Conservation (phyloP, 2,329 filamentous ascomycete genomes). For the Periconia macrospinosa region DNA sequence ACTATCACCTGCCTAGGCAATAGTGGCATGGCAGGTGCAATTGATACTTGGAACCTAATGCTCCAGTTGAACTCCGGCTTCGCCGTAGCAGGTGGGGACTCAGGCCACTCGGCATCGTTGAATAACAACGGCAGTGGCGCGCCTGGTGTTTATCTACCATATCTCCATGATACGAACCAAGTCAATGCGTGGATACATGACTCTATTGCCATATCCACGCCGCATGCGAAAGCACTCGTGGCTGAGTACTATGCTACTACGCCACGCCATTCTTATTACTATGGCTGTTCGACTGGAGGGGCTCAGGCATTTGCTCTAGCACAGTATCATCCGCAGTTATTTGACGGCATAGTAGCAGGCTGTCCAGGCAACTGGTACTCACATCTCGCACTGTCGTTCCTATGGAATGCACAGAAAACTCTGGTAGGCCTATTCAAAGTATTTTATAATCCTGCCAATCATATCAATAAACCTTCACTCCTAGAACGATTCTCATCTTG, state of each 20-base stretch:
- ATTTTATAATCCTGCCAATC: no score
- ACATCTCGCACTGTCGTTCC: neutral
- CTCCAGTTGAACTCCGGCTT: slow-evolving; percentile 9
- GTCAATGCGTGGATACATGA: slow-evolving; percentile 13
- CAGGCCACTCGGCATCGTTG: slow-evolving; percentile 7
- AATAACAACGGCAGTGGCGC: slow-evolving; percentile 12
- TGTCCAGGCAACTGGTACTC: neutral
- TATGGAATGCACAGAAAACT: neutral
- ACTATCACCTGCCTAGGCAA: neutral
- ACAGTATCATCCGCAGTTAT: slow-evolving; percentile 22
- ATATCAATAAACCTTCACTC: neutral
- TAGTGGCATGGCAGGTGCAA: slow-evolving; percentile 11
- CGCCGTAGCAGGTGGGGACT: slow-evolving; percentile 9
- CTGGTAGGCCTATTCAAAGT: no score
- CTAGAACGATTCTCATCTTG: slow-evolving; percentile 13
- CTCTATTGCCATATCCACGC: slow-evolving; percentile 10
- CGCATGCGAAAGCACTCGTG: slow-evolving; percentile 4
- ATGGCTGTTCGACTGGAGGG: slow-evolving; percentile 8
- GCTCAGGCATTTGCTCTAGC: slow-evolving; percentile 24
- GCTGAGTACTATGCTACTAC: slow-evolving; percentile 17
- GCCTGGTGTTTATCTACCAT: slow-evolving; percentile 4
- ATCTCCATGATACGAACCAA: slow-evolving; percentile 3
- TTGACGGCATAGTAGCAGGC: slow-evolving; percentile 19
- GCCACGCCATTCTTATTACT: neutral
- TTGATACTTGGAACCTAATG: slow-evolving; percentile 8